Base-by-base conservation (phyloP, 148 eudicot species). In the Cornus controversa region DNA sequence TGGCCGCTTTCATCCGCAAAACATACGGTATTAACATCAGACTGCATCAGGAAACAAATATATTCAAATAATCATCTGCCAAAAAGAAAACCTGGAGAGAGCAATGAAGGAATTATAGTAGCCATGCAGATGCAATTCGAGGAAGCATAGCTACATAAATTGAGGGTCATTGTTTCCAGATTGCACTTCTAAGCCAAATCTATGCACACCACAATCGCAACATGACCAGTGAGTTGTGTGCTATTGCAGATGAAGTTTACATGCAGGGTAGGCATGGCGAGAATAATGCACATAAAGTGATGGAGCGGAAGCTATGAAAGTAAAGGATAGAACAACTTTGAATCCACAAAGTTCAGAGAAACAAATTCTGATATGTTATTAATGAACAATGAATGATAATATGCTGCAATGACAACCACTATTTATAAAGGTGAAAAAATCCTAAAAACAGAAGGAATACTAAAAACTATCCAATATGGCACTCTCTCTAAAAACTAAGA, bases 1-100 rank as follows among this genome's bases (percentile, higher is more conserved):
- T 91, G 80, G 24, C 96, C 88, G 73, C 89, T 83, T 80, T 86
- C 93, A 80, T 91, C 96, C 75, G 91, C 96, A 76, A 91, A 91
- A 75, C 93, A 90, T 71, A 90, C 96, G 7, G 89, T 80, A 70
- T 91, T 91, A 69, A 91, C 96, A 82, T 91, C 96, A 67, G 86
- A 84, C 96, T 91, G 93, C 84, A 88, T 64, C 45, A 84, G 53
- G 70, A 77, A 71, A 75, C 65, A 79, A n/a, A 60, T 2, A 34
- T 66, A 34, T 8, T 29, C 36, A 25, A 28, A 28, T 27, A 57
- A 75, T 22, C 10, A 0, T 18, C 24, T n/a, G 10, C 18, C 60
- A 16, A 16, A 54, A 14, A 54, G 22, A 6, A 60, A 60, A 20
- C 64, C 22, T 54, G 24, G 64, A 60, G 24, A 60, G 64, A 60